Conservation (phyloP, 2,329 filamentous ascomycete species). For the Dactylonectria estremocensis region DNA sequence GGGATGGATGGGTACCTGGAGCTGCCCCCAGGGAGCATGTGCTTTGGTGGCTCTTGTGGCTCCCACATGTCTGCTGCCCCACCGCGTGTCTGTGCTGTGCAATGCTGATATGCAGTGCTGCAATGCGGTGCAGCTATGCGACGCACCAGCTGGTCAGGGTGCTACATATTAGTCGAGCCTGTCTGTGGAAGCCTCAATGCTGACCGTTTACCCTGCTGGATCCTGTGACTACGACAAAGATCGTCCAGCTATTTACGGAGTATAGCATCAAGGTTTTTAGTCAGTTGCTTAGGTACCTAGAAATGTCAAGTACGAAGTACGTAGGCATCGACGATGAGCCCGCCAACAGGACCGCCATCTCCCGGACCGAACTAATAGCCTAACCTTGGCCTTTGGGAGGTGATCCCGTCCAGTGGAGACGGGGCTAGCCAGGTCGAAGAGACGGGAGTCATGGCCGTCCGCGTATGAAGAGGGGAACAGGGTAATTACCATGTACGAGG, state of each 20-base stretch:
- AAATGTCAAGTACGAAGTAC: background rate
- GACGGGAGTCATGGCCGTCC: constrained; percentile 18
- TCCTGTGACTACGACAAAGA: background rate
- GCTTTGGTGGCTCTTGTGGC: constrained; percentile 6
- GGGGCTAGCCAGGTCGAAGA: constrained; percentile 12
- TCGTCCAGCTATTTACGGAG: background rate
- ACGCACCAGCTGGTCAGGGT: background rate
- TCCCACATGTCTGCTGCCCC: constrained; percentile 20
- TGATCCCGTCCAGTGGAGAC: constrained; percentile 8
- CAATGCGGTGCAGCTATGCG: constrained; percentile 18
- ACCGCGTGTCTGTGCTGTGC: constrained; percentile 27
- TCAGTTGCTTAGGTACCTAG: background rate
- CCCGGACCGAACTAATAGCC: constrained; percentile 12
- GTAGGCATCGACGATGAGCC: background rate
- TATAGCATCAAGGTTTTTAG: background rate
- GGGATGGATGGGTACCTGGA: background rate
- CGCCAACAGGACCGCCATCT: constrained; percentile 9
- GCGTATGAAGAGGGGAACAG: background rate
- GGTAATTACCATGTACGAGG: too few species aligned
- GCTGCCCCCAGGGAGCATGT: background rate
- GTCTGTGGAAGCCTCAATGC: background rate
- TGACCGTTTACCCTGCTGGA: background rate
- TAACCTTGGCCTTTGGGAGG: constrained; percentile 12
- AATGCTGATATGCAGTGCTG: constrained; percentile 24
- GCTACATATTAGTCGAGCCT: background rate